These are phyloP conservation scores for Aspergillus wentii DNA, from an alignment of 495 filamentous ascomycete genomes.

Conservation along the genomic window DNA sequence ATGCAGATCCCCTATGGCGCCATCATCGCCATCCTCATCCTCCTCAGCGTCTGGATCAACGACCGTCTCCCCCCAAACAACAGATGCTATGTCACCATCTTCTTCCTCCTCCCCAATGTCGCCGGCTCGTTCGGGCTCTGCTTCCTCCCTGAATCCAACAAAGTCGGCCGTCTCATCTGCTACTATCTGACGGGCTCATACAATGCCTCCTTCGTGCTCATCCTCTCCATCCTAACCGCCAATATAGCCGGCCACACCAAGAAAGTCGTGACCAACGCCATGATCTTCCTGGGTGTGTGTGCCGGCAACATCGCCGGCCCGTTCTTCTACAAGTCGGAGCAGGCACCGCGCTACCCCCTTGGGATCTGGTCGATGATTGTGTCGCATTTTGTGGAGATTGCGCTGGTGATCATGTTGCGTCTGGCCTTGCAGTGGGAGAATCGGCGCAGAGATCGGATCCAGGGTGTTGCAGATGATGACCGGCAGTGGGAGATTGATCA, in stretches of 20 bases:
- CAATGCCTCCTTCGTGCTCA: slow-evolving; percentile 53
- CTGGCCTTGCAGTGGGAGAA: slow-evolving; percentile 43
- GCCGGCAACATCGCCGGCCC: slow-evolving; percentile 47
- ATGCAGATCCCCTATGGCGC: slow-evolving; percentile 52
- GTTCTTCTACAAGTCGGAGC: slow-evolving; percentile 50
- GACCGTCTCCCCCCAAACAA: slow-evolving; percentile 42
- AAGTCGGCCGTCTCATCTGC: slow-evolving; percentile 41
- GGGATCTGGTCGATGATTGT: slow-evolving; percentile 54
- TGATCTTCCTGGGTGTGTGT: slow-evolving; percentile 43
- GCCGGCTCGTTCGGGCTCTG: slow-evolving; percentile 45
- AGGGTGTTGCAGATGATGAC: slow-evolving; percentile 19
- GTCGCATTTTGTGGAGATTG: slow-evolving; percentile 41
- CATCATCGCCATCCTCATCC: slow-evolving; percentile 47
- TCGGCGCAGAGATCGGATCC: slow-evolving; percentile 34
- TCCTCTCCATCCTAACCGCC: slow-evolving; percentile 48
- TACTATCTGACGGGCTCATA: slow-evolving; percentile 53
- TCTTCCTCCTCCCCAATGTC: slow-evolving; percentile 47
- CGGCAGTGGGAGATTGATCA: slow-evolving; percentile 32
- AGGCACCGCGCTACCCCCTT: slow-evolving; percentile 42
- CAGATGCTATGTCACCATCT: slow-evolving; percentile 40
- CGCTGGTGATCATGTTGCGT: slow-evolving; percentile 32
- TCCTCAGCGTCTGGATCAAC: slow-evolving; percentile 47
- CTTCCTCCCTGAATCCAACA: slow-evolving; percentile 30
- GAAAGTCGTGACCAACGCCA: slow-evolving; percentile 49
- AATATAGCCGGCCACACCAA: slow-evolving; percentile 56